Base-by-base conservation (phyloP, 1,284 basidiomycete genomes). In the Wolfiporia cocos region DNA sequence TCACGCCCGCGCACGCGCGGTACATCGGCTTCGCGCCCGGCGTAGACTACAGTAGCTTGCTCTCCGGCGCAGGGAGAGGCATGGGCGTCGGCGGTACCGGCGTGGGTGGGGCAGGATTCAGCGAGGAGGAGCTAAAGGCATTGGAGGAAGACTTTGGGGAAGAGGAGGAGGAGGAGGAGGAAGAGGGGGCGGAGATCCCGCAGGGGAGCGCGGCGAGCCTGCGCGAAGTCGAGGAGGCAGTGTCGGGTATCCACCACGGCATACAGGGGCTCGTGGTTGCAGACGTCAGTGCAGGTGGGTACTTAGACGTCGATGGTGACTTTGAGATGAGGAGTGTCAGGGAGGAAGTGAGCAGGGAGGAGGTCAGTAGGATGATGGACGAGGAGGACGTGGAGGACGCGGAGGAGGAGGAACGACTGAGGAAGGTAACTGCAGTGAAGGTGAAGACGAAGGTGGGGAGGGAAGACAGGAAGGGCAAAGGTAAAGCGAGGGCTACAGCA, bases 11-110 rank as follows among this genome's bases (percentile, higher is more conserved):
- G 0, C 61, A 70, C 14, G 76, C 78, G 37, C 80, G 78, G 44
- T 91, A 87, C 60, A 75, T 81, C 40, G 53, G 67, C 23, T 89
- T 84, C 49, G 77, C 85, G 0, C 68, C 70, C 0, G 80, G 79
- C 2, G 61, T 86, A 31, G 81, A 90, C 57, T 86, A 83, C 56
- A 72, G 78, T 36, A 61, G 63, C 30, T 53, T 80, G 20, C 59
- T 91, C 1, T 81, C n/a, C 75, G 3, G 69, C 74, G 36, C 65
- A 76, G 3, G 73, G 74, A 0, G 53, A 81, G 44, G 67, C 49
- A n/a, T n/a, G n/a, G n/a, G n/a, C n/a, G n/a, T n/a, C n/a, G n/a
- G n/a, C n/a, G n/a, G n/a, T n/a, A n/a, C n/a, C n/a, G n/a, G n/a
- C n/a, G n/a, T n/a, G n/a, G n/a, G n/a, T n/a, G n/a, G n/a, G n/a